phyloP scores from a whole-genome alignment of 2,329 filamentous ascomycete species.

The Apiospora saccharicola region DNA sequence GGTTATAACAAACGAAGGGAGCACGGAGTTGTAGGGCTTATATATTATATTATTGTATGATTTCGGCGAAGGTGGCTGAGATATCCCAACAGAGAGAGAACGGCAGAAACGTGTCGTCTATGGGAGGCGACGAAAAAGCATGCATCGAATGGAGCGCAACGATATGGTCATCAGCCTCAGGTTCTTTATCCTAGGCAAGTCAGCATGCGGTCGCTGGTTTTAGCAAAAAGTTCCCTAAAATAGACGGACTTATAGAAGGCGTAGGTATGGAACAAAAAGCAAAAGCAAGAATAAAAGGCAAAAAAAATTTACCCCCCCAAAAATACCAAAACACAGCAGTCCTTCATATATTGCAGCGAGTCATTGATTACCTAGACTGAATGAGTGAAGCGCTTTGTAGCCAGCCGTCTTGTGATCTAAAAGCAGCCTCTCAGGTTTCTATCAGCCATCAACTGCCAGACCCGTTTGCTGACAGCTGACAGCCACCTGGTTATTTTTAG shows the following conservation, averaged over 20 bases:
- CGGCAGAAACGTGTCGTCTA: constrained; percentile 1
- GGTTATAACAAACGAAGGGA: constrained; percentile 7
- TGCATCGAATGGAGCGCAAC: constrained; percentile 2
- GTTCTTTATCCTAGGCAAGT: background rate
- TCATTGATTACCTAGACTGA: background rate
- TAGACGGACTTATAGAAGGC: constrained; percentile 18
- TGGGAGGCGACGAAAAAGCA: constrained; percentile 4
- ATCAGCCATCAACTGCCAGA: background rate
- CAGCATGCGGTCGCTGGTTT: constrained; percentile 1
- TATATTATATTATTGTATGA: constrained; percentile 22
- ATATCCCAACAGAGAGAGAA: constrained; percentile 10
- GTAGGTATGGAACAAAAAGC: constrained; percentile 17
- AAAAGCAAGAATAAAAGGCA: constrained; percentile 22
- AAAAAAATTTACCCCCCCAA: constrained; percentile 7
- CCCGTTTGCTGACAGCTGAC: background rate
- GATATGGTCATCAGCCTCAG: constrained; percentile 6
- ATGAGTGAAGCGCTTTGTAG: background rate
- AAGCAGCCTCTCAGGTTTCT: background rate
- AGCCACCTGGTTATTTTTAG: background rate
- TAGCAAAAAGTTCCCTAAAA: constrained; percentile 12
- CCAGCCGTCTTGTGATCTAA: background rate
- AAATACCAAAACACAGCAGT: background rate
- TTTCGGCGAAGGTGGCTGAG: background rate
- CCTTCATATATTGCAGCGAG: background rate
- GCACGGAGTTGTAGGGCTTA: constrained; percentile 19